Percentiles rank a stretch among this genome's conserved stretches.
phyloP scores from a whole-genome alignment of 2,329 filamentous ascomycete species.

The Emergomyces orientalis region DNA sequence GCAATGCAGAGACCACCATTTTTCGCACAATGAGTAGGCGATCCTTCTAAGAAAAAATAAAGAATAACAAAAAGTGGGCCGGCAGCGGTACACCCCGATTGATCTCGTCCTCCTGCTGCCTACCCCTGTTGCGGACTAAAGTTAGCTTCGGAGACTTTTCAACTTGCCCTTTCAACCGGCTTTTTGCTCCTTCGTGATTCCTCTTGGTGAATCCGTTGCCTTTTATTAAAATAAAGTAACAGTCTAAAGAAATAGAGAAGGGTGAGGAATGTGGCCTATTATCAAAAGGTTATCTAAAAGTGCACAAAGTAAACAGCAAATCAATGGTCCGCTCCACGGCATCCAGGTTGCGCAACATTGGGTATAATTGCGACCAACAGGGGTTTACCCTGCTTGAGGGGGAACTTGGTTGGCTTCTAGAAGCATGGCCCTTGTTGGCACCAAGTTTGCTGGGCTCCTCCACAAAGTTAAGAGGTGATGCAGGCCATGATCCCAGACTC shows the following conservation, averaged over 20 bases:
- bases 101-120: not conserved
- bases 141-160: slow-evolving; percentile 1
- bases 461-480: not conserved
- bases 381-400: not conserved
- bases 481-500: not conserved
- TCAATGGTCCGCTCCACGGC: not conserved
- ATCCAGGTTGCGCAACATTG: not conserved
- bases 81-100: not conserved
- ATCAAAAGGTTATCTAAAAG: not conserved
- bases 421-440: not conserved
- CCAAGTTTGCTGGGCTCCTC: not conserved
- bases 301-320: not conserved
- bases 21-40: not conserved
- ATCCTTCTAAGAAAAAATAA: not conserved
- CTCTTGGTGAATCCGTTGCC: no score
- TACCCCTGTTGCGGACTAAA: not conserved
- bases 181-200: not conserved
- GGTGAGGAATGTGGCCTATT: not conserved
- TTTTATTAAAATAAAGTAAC: no score
- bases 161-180: not conserved
- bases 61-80: not conserved
- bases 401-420: not conserved
- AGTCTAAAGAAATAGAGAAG: not conserved
- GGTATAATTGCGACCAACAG: not conserved
- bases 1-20: not conserved